These are phyloP conservation scores for Tricladium varicosporioides DNA, from an alignment of 2,329 filamentous ascomycete species.

Conservation along the genomic window DNA sequence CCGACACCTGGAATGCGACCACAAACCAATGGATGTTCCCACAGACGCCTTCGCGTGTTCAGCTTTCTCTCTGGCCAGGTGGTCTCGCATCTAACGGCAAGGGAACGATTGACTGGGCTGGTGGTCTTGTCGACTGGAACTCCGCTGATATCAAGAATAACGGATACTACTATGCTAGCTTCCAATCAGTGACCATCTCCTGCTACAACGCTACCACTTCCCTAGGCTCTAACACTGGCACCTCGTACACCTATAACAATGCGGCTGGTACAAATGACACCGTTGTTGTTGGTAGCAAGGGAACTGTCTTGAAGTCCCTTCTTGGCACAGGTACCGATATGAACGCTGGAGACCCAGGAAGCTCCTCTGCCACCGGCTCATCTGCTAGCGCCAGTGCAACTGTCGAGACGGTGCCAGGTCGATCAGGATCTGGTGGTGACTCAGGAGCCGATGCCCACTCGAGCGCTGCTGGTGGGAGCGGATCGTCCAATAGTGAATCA, in stretches of 20 bases:
- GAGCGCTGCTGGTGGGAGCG: conserved; percentile 30
- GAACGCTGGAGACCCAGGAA: conserved; percentile 44
- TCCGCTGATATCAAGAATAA: conserved; percentile 74
- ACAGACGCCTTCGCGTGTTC: conserved; percentile 85
- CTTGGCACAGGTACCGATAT: conserved; percentile 78
- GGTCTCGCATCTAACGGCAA: conserved; percentile 74
- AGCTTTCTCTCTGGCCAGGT: conserved; percentile 95
- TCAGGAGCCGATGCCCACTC: conserved; percentile 36
- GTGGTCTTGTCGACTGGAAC: conserved; percentile 86
- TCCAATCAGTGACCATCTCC: conserved; percentile 74
- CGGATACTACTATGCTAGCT: conserved; percentile 85
- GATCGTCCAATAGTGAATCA: conserved; percentile 16
- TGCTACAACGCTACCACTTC: conserved; percentile 69
- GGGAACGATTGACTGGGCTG: conserved; percentile 90
- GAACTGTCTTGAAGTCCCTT: conserved; percentile 75
- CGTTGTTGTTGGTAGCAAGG: conserved; percentile 70
- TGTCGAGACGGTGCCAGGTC: conserved; percentile 51
- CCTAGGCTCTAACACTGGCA: conserved; percentile 67
- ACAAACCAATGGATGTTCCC: conserved; percentile 81
- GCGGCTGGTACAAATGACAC: conserved; percentile 69
- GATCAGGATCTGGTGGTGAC: conserved; percentile 51
- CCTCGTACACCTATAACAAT: conserved; percentile 74
- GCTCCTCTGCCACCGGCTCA: conserved; percentile 26
- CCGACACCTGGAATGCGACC: conserved; percentile 83
- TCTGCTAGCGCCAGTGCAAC: conserved; percentile 26